A percentile compares a stretch with the other conserved stretches of the same genome.
Evolutionary conservation across 129 eudicot species (phyloP).

Genomic region (Chrysanthemum lavandulifolium): DNA sequence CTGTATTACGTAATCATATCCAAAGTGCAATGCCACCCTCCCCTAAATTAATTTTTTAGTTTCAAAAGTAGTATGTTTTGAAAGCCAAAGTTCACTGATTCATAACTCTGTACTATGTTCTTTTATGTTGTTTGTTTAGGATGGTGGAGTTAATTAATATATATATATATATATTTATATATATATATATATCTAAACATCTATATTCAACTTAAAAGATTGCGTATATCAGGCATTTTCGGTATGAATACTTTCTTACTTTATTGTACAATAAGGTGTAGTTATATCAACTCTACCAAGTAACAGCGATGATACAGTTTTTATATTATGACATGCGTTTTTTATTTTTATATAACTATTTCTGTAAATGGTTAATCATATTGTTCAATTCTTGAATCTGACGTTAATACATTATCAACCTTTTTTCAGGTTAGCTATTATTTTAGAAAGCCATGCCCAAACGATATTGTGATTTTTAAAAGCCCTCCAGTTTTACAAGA

Average conservation of each 20-base stretch:
- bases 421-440: constrained; percentile 79
- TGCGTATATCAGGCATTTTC: constrained; percentile 1
- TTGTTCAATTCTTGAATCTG: not conserved
- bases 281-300: not conserved
- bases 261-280: constrained; percentile 7
- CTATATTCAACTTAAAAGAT: not conserved
- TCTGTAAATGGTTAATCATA: constrained; percentile 5
- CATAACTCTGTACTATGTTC: not conserved
- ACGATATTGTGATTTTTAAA: constrained; percentile 86
- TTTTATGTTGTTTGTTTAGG: not conserved
- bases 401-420: not conserved
- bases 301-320: not conserved
- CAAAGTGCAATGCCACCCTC: too few relatives aligned
- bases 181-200: not conserved
- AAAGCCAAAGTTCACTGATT: too few relatives aligned
- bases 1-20: too few relatives aligned
- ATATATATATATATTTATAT: not conserved
- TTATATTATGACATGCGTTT: not conserved
- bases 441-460: constrained; percentile 94
- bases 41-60: not conserved
- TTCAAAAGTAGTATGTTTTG: not conserved
- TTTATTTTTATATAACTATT: not conserved
- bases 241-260: not conserved
- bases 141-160: not conserved
- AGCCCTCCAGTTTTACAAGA: constrained; percentile 96